Evolutionary conservation across 768 basidiomycete species (phyloP).

Genomic region (Amanita polypyramis): DNA sequence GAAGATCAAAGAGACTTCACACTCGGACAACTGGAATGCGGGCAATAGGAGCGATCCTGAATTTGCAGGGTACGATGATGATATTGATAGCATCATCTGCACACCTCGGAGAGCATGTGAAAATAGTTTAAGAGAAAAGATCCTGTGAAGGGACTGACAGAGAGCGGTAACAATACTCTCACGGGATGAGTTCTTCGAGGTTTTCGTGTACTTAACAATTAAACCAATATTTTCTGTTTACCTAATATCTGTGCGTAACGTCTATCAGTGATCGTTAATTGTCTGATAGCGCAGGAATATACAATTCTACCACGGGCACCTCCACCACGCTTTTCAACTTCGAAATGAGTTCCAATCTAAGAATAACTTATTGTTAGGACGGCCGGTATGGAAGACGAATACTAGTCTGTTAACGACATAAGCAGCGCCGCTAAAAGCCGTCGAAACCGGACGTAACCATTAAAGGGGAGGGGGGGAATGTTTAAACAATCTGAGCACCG

Average conservation of each 20-base stretch:
- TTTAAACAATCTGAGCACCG: neutral
- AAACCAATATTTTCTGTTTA: neutral
- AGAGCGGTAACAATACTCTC: neutral
- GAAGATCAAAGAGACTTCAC: neutral
- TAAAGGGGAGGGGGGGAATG: neutral
- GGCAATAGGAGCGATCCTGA: slow-evolving; percentile 5
- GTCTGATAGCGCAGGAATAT: neutral
- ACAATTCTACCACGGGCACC: neutral
- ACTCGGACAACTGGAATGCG: slow-evolving; percentile 1
- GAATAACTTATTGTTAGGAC: neutral
- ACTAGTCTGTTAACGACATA: no score
- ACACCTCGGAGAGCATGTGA: neutral
- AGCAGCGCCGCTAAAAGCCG: neutral
- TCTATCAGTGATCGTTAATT: neutral
- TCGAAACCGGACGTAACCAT: slow-evolving; percentile 2
- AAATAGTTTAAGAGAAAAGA: neutral
- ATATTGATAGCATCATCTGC: neutral
- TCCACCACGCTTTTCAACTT: neutral
- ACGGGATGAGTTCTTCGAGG: neutral
- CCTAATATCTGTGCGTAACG: neutral
- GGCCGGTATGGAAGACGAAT: neutral
- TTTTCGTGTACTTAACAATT: neutral
- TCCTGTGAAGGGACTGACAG: neutral
- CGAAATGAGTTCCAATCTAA: slow-evolving; percentile 1
- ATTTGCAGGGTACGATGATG: neutral